Conservation (phyloP, 805 yeast species). For the Soucietia sequanensis region DNA sequence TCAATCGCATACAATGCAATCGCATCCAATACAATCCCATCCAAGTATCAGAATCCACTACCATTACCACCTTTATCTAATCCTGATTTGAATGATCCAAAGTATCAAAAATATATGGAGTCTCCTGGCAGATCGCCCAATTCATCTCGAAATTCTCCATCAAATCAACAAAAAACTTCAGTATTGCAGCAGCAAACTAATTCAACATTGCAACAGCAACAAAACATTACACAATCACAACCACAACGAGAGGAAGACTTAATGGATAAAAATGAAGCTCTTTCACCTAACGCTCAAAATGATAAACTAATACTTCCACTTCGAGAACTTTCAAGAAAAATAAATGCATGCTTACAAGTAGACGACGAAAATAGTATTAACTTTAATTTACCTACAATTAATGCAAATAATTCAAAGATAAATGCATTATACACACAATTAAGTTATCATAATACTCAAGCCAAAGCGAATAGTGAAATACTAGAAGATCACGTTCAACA, state of each 20-base stretch:
- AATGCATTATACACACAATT: conserved; percentile 31
- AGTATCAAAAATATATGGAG: too few species aligned
- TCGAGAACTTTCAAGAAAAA: conserved; percentile 12
- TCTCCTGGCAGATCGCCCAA: too few species aligned
- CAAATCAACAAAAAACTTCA: too few species aligned
- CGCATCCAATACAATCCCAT: neutral
- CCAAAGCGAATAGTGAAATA: conserved; percentile 31
- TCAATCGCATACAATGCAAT: too few species aligned
- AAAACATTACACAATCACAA: too few species aligned
- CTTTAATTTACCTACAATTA: conserved; percentile 8
- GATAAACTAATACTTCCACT: neutral
- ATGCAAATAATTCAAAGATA: conserved; percentile 18
- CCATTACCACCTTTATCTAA: conserved; percentile 1
- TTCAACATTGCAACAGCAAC: too few species aligned
- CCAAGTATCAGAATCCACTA: conserved; percentile 1
- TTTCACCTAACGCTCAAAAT: neutral
- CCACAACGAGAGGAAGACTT: conserved; percentile 10
- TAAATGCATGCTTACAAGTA: conserved; percentile 13
- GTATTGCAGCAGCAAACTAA: too few species aligned
- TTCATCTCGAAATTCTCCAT: too few species aligned
- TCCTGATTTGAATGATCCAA: too few species aligned
- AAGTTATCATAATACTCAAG: conserved; percentile 33
- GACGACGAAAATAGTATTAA: conserved; percentile 10
- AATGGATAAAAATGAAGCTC: conserved; percentile 17
- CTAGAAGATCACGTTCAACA: conserved; percentile 30